Conservation (phyloP, 331 rosid species). For the Quercus phellos region DNA sequence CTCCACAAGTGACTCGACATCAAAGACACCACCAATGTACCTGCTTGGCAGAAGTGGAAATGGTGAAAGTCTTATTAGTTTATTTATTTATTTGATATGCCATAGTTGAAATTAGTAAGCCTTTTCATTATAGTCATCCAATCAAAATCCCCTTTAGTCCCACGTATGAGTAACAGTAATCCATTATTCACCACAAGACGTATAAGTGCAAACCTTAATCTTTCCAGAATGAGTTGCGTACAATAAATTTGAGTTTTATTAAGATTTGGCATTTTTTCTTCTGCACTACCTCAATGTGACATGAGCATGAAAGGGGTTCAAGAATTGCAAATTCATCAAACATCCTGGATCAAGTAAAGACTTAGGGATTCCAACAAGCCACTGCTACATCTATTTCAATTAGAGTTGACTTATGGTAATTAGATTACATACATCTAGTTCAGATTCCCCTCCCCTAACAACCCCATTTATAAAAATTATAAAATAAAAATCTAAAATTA, state of each 20-base stretch:
- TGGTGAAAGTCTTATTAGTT: neutral
- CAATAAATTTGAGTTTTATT: neutral
- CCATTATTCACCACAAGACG: neutral
- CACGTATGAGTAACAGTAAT: neutral
- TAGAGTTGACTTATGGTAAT: too few species aligned
- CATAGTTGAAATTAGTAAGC: neutral
- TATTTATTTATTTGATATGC: neutral
- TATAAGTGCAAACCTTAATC: neutral
- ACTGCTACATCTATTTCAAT: too few species aligned
- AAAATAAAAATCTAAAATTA: too few species aligned
- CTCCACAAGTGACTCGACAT: slow-evolving; percentile 88
- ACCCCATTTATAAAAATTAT: too few species aligned
- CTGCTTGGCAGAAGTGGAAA: slow-evolving; percentile 37
- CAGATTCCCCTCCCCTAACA: too few species aligned
- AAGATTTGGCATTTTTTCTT: too few species aligned
- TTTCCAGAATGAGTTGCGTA: neutral
- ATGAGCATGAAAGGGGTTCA: too few species aligned
- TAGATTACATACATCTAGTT: too few species aligned
- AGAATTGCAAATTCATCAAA: too few species aligned
- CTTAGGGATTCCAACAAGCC: too few species aligned
- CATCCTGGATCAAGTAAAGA: too few species aligned
- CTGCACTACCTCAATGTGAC: too few species aligned
- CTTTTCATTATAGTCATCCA: neutral
- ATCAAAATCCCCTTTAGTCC: neutral
- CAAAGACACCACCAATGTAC: slow-evolving; percentile 94